phyloP scores from a whole-genome alignment of 164 flowering plant genomes.

The Macadamia integrifolia region DNA sequence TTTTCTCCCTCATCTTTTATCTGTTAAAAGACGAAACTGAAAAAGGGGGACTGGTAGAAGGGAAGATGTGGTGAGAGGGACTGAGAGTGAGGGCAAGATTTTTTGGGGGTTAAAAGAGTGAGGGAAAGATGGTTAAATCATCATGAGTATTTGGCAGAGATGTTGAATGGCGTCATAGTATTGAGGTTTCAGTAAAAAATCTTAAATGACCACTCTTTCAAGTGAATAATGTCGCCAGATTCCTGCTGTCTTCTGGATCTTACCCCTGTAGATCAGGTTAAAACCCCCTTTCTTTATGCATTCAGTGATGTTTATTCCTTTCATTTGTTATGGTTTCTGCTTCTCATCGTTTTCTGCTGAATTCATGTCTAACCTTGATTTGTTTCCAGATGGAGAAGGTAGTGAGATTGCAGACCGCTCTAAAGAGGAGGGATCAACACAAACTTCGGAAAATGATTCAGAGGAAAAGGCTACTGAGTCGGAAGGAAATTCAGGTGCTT shows the following conservation, averaged over 20 bases:
- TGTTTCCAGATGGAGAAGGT: constrained; percentile 25
- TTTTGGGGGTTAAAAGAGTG: no score
- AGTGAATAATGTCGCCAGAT: not conserved
- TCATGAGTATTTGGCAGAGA: no score
- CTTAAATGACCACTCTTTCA: not conserved
- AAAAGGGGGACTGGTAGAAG: no score
- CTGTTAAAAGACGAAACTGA: no score
- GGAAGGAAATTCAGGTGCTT: constrained; percentile 35
- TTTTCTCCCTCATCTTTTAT: no score
- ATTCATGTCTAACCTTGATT: constrained; percentile 5
- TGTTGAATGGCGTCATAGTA: no score
- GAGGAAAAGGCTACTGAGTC: constrained; percentile 18
- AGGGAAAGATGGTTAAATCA: no score
- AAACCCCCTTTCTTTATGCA: no score
- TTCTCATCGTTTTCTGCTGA: not conserved
- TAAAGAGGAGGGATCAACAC: constrained; percentile 20
- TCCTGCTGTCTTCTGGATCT: not conserved
- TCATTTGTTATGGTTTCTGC: not conserved
- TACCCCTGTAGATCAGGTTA: not conserved
- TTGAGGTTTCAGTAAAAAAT: no score
- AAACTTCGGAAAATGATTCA: constrained; percentile 15
- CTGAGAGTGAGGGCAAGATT: no score
- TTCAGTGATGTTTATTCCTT: no score
- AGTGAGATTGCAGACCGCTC: constrained; percentile 50
- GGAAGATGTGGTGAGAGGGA: no score